Evolutionary conservation across 805 yeast species (phyloP).

Genomic region (Starmerella cellae): DNA sequence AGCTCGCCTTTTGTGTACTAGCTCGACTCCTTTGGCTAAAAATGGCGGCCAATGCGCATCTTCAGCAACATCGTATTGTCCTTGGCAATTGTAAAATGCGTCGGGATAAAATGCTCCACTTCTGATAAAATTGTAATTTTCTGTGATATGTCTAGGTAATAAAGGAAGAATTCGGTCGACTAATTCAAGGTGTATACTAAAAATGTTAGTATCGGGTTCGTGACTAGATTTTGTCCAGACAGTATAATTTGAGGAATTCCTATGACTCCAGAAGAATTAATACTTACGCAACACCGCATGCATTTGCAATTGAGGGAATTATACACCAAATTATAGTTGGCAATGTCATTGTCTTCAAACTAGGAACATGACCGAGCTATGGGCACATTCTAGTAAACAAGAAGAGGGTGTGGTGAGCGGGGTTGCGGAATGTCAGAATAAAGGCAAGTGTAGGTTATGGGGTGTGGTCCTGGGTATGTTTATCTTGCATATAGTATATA

Average conservation of each 20-base stretch:
- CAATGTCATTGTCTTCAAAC: too few species aligned
- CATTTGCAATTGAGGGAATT: slow-evolving; percentile 7
- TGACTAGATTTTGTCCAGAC: too few species aligned
- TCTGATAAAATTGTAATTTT: slow-evolving; percentile 28
- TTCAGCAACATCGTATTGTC: slow-evolving; percentile 42
- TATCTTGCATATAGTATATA: too few species aligned
- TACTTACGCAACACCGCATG: slow-evolving; percentile 23
- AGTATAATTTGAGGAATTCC: too few species aligned
- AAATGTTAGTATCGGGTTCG: neutral
- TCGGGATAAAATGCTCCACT: slow-evolving; percentile 63
- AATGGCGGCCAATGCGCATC: slow-evolving; percentile 62
- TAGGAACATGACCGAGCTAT: too few species aligned
- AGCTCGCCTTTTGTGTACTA: slow-evolving; percentile 30
- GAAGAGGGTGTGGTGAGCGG: too few species aligned
- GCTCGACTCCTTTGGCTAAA: slow-evolving; percentile 34
- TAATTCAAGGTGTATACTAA: slow-evolving; percentile 20
- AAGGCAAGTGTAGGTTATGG: too few species aligned
- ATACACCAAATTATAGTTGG: too few species aligned
- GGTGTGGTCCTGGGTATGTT: too few species aligned
- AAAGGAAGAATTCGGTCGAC: slow-evolving; percentile 16
- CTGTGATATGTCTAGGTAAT: slow-evolving; percentile 29
- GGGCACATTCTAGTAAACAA: too few species aligned
- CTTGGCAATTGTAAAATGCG: slow-evolving; percentile 49
- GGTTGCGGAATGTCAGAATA: too few species aligned
- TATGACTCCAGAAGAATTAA: too few species aligned